phyloP scores from a whole-genome alignment of 108 stramenopile species.

The Licmophora abbreviata region DNA sequence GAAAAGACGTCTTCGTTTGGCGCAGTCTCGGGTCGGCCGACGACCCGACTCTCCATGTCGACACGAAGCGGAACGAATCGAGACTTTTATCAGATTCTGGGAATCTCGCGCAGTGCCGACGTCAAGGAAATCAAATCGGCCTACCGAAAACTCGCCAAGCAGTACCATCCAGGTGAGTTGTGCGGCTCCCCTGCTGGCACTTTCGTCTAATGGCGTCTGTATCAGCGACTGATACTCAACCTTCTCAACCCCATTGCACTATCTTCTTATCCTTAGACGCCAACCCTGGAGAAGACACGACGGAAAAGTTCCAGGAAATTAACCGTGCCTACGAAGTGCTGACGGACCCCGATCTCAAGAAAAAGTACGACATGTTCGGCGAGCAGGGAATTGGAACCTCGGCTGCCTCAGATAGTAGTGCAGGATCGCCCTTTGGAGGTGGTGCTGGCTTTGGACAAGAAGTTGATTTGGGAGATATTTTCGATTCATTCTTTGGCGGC shows the following conservation, averaged over 20 bases:
- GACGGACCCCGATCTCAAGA: slow-evolving; percentile 75
- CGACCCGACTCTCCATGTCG: slow-evolving; percentile 64
- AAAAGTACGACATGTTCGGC: slow-evolving; percentile 88
- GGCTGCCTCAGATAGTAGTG: slow-evolving; percentile 33
- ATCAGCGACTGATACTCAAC: background rate
- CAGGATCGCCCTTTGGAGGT: slow-evolving; percentile 49
- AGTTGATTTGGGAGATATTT: slow-evolving; percentile 59
- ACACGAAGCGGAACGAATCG: slow-evolving; percentile 43
- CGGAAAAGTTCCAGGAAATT: slow-evolving; percentile 60
- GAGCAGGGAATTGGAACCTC: slow-evolving; percentile 67
- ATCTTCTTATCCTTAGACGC: slow-evolving; percentile 21
- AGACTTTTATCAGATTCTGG: slow-evolving; percentile 79
- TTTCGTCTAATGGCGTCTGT: background rate
- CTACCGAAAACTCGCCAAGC: slow-evolving; percentile 74
- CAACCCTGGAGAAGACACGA: slow-evolving; percentile 50
- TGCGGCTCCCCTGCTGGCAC: background rate
- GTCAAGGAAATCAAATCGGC: slow-evolving; percentile 75
- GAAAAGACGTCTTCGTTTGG: too few relatives aligned
- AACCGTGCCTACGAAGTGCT: slow-evolving; percentile 91
- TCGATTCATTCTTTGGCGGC: slow-evolving; percentile 92
- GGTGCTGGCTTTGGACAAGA: slow-evolving; percentile 65
- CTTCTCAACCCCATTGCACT: background rate
- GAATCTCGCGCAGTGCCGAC: slow-evolving; percentile 56
- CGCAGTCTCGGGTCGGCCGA: too few relatives aligned
- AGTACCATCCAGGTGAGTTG: slow-evolving; percentile 63